Conservation (phyloP, 2,329 filamentous ascomycete genomes). For the Metarhizium anisopliae region DNA sequence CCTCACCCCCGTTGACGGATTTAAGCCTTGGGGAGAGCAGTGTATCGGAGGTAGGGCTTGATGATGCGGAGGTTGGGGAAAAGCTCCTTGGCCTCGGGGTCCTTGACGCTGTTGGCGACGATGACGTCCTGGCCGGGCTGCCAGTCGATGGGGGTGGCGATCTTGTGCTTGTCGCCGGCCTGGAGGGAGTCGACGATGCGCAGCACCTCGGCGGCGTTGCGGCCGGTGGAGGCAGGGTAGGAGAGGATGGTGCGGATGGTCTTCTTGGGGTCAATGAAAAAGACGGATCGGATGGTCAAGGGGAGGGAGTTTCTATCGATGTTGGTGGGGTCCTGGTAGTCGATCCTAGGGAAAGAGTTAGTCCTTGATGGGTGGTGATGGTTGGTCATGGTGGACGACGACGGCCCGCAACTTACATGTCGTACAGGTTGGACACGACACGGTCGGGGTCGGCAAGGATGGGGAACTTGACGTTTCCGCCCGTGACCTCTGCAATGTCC, state of each 20-base stretch:
- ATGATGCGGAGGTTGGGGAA: constrained; percentile 68
- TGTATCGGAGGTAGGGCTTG: constrained; percentile 69
- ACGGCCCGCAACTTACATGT: constrained; percentile 50
- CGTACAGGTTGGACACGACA: constrained; percentile 66
- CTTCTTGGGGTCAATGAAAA: constrained; percentile 88
- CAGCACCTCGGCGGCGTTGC: constrained; percentile 71
- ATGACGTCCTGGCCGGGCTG: constrained; percentile 83
- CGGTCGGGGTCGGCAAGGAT: constrained; percentile 75
- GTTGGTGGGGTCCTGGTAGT: constrained; percentile 74
- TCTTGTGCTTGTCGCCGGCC: constrained; percentile 77
- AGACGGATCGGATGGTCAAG: constrained; percentile 91
- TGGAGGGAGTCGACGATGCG: constrained; percentile 72
- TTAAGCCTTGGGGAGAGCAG: constrained; percentile 34
- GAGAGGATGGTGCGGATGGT: constrained; percentile 87
- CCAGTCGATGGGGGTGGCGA: constrained; percentile 91
- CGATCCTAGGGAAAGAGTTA: constrained; percentile 42
- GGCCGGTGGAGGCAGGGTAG: constrained; percentile 85
- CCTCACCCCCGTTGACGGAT: no score
- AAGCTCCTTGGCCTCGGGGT: constrained; percentile 77
- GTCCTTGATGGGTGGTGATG: not conserved
- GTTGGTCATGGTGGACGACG: no score
- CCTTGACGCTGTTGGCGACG: constrained; percentile 73
- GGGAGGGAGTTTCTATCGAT: constrained; percentile 75
- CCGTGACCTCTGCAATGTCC: constrained; percentile 74
- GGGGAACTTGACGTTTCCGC: constrained; percentile 62